Conservation (phyloP, 2,329 filamentous ascomycete genomes). For the Ceratocystis destructans region DNA sequence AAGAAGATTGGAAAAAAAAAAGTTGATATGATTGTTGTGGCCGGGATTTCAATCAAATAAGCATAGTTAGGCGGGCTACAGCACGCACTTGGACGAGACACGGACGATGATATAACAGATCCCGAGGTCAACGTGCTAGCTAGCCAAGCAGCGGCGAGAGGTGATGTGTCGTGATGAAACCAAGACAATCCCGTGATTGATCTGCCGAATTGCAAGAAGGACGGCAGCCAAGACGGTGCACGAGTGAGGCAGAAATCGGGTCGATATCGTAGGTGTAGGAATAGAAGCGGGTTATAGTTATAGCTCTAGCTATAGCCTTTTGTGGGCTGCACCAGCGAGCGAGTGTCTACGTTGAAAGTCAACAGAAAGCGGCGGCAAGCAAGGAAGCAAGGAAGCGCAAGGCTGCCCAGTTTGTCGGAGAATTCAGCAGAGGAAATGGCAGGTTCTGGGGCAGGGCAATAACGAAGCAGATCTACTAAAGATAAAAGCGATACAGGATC, state of each 20-base stretch:
- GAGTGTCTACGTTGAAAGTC: not conserved
- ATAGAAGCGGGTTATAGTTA: not conserved
- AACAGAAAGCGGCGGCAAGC: not conserved
- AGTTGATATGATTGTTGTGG: not conserved
- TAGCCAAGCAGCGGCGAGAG: not conserved
- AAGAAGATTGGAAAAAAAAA: conserved; percentile 2
- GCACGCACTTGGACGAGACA: not conserved
- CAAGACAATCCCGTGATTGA: not conserved
- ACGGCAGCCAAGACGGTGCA: not conserved
- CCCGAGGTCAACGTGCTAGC: not conserved
- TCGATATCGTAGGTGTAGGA: not conserved
- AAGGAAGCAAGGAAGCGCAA: not conserved
- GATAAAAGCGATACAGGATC: not conserved
- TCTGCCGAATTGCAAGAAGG: not conserved
- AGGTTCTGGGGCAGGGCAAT: not conserved
- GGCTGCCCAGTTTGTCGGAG: not conserved
- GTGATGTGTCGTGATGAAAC: not conserved
- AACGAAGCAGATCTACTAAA: not conserved
- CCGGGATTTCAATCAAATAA: not conserved
- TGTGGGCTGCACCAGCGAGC: not conserved
- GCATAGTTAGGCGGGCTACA: not conserved
- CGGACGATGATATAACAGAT: not conserved
- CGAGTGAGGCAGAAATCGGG: not conserved
- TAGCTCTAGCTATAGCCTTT: not conserved
- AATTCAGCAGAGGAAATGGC: not conserved